Conservation (phyloP, 2,329 filamentous ascomycete genomes). For the Elsinoe necatrix region DNA sequence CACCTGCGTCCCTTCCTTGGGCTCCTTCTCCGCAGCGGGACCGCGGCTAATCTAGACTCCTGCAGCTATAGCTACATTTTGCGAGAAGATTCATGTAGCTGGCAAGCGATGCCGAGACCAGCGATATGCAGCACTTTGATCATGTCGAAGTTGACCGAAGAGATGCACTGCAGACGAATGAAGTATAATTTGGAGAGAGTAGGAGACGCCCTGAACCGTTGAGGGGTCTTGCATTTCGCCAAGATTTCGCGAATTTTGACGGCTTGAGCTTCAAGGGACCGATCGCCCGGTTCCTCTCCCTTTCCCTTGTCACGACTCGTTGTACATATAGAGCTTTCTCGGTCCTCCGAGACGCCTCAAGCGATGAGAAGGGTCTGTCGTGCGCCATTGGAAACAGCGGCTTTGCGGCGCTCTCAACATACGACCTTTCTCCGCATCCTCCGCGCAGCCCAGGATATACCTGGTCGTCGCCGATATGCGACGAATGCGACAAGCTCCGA, state of each 20-base stretch:
- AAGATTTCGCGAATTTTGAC: slow-evolving; percentile 11
- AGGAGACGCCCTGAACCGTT: background rate
- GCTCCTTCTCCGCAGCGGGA: background rate
- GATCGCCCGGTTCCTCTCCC: background rate
- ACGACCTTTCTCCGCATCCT: slow-evolving; percentile 28
- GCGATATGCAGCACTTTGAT: too few species aligned
- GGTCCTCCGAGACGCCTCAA: background rate
- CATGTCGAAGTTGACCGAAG: too few species aligned
- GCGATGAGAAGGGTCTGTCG: slow-evolving; percentile 29
- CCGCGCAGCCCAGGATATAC: slow-evolving; percentile 22
- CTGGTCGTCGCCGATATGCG: slow-evolving; percentile 8
- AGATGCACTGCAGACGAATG: background rate
- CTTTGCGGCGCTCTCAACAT: slow-evolving; percentile 30
- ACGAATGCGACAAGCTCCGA: slow-evolving; percentile 16
- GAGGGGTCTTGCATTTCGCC: background rate
- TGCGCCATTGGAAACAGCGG: slow-evolving; percentile 24
- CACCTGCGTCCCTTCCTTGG: background rate
- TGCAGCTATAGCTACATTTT: background rate
- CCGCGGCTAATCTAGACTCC: background rate
- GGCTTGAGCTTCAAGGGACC: background rate
- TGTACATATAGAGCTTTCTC: background rate
- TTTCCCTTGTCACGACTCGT: background rate
- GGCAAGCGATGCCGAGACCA: background rate
- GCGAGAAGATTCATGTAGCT: background rate
- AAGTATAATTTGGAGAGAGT: background rate